Base-by-base conservation (phyloP, 1,139 yeast genomes). In the Entelexis sorbosivorans region DNA sequence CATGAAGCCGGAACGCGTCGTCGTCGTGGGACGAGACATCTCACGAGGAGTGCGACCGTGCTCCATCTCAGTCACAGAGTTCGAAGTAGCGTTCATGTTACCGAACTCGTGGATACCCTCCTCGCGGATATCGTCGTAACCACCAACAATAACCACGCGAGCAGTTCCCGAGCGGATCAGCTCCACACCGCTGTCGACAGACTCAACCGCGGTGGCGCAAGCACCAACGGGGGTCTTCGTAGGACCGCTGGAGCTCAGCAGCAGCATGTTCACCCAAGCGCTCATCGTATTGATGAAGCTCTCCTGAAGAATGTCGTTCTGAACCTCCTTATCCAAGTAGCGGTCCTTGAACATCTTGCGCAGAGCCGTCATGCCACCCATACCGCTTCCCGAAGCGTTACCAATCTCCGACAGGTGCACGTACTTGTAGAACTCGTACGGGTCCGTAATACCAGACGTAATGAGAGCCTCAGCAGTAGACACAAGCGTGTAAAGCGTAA, bases 221-320 rank as follows among this genome's bases (percentile, higher is more conserved):
- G 98, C 98, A 74, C 96, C 98, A 55, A 91, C 98, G 52, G 98
- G 97, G 31, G 98, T 91, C 78, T 89, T 89, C 69, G 89, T 88
- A 57, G 98, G 98, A 72, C 98, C 98, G 56, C 96, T 86, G n/a
- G 97, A 83, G 24, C 97, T 89, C 59, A 91, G 75, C 68, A 91
- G 76, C 75, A 91, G 78, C 98, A 91, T 91, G 67, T 91, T 91
- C 61, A 91, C 96, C 98, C 98, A 91, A 58, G 98, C 98, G 60
- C 96, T 78, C 97, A 91, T 91, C 55, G 98, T 91, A 76, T 91
- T 91, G 73, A 93, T 88, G 73, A 91, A 91, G 54, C 98, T 89
- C 72, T 91, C 98, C 73, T 89, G 98, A 63, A 91, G 76, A 62
- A 91, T 83, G 71, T 91, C 98, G 67, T 86, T 91, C 74, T 91